Evolutionary conservation across 495 filamentous ascomycete species (phyloP).

Genomic region (Penicillium bialowiezense): DNA sequence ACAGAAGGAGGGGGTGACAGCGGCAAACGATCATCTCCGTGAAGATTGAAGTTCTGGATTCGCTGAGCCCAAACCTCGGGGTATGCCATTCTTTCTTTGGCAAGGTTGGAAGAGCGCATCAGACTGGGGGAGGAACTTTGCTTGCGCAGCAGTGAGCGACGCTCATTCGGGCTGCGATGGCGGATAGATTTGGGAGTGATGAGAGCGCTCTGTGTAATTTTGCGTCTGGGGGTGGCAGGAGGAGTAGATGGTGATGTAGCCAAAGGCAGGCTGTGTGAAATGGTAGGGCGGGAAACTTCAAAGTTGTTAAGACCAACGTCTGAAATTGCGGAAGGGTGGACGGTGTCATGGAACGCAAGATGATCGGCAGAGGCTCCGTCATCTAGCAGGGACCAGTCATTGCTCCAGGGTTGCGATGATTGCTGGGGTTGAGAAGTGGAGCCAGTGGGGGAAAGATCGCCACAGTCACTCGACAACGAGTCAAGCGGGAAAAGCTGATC

Average conservation of each 20-base stretch:
- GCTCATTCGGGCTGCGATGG: constrained; percentile 42
- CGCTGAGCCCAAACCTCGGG: constrained; percentile 41
- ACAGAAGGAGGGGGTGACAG: constrained; percentile 46
- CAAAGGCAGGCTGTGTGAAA: constrained; percentile 16
- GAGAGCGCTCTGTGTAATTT: constrained; percentile 34
- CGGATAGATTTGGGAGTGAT: constrained; percentile 42
- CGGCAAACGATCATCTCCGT: constrained; percentile 38
- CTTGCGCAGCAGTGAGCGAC: constrained; percentile 36
- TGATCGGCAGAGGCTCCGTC: constrained; percentile 26
- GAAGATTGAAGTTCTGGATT: constrained; percentile 40
- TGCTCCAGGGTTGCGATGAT: constrained; percentile 41
- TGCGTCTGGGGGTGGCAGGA: constrained; percentile 40
- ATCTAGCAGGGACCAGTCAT: constrained; percentile 42
- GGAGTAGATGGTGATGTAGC: constrained; percentile 42
- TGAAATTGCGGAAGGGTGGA: constrained; percentile 41
- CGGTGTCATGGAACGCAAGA: constrained; percentile 38
- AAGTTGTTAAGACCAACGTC: constrained; percentile 32
- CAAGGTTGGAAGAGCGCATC: constrained; percentile 37
- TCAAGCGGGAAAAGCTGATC: constrained; percentile 45
- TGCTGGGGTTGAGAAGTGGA: constrained; percentile 36
- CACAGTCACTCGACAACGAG: constrained; percentile 44
- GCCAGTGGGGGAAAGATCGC: constrained; percentile 41
- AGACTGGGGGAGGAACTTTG: constrained; percentile 44
- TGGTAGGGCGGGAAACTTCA: constrained; percentile 27
- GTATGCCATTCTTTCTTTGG: constrained; percentile 44